Base-by-base conservation (phyloP, 2,329 filamentous ascomycete species). In the Incumbomyces delicatus region DNA sequence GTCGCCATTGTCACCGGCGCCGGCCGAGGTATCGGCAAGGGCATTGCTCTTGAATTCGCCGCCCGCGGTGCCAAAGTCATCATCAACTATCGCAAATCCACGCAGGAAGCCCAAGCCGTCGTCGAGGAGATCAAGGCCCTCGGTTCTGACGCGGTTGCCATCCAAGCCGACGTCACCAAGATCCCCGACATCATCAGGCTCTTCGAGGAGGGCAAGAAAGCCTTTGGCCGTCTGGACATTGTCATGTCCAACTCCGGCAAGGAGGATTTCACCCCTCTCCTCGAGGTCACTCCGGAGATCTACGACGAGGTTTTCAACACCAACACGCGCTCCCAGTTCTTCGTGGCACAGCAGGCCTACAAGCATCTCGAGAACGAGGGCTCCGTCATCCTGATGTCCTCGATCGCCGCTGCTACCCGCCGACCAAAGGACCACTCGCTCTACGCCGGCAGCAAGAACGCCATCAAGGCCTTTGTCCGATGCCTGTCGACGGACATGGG, bases 401-500 rank as follows among this genome's bases (percentile, higher is more conserved):
- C 69, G 11, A 76, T 77, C 54, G 74, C 74, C 2, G 74, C 74
- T 3, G 76, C 77, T 52, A 71, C 85, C 57, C 71, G 80, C 32
- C 80, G 81, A 44, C 78, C 85, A 47, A 46, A 46, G 37, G 76
- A 85, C 68, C 81, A 86, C 63, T 80, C 78, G 3, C 71, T 86
- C 14, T 86, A 86, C 69, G 81, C 81, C 52, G 81, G 78, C 13
- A 78, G 73, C 62, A 86, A 86, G 71, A 81, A 81, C 63, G 81
- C 82, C 22, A 78, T 85, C 49, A 83, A 85, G 60, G 81, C 81
- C 39, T 80, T 85, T 68, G 78, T 81, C 59, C 82, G 83, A 65
- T 74, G 76, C 20, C 84, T 86, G 58, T 77, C 81, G 6, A 82
- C 81, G 44, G 82, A 86, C 65, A 84, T 81, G 62, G 82, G 82